phyloP scores from a whole-genome alignment of 1,284 basidiomycete genomes.

The Fomitiporia mediterranea region DNA sequence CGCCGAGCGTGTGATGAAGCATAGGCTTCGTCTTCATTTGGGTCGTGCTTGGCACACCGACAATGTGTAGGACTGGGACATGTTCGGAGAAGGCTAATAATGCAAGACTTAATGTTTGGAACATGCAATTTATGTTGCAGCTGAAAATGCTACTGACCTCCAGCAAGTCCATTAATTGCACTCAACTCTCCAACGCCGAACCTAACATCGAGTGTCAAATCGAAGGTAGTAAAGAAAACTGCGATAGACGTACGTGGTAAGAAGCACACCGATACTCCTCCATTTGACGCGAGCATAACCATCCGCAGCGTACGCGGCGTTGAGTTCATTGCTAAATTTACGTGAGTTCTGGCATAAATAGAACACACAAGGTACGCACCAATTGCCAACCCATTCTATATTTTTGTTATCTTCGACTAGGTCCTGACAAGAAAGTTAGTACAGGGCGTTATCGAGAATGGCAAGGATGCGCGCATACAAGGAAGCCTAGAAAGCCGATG shows the following conservation, averaged over 20 bases:
- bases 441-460: not conserved
- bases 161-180: conserved; percentile 78
- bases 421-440: conserved; percentile 45
- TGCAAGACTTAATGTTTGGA: not conserved
- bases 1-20: conserved; percentile 85
- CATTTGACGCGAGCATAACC: conserved; percentile 88
- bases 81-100: conserved; percentile 74
- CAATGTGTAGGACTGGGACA: conserved; percentile 90
- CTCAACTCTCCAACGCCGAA: conserved; percentile 91
- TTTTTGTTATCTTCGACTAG: conserved; percentile 77
- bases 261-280: conserved; percentile 64
- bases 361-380: conserved; percentile 38
- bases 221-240: not conserved
- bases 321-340: conserved; percentile 79
- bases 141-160: conserved; percentile 37
- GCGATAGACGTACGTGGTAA: conserved; percentile 58
- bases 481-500: conserved; percentile 36
- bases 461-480: conserved; percentile 40
- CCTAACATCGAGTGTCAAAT: conserved; percentile 38
- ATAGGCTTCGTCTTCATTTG: conserved; percentile 68
- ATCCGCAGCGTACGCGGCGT: conserved; percentile 89
- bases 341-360: not conserved
- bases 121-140: not conserved
- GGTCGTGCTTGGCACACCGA: conserved; percentile 76
- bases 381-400: conserved; percentile 89